A percentile compares a stretch with the other conserved stretches of the same genome.
Evolutionary conservation across 75 land plant species (phyloP).

Genomic region (Sequoiadendron giganteum): DNA sequence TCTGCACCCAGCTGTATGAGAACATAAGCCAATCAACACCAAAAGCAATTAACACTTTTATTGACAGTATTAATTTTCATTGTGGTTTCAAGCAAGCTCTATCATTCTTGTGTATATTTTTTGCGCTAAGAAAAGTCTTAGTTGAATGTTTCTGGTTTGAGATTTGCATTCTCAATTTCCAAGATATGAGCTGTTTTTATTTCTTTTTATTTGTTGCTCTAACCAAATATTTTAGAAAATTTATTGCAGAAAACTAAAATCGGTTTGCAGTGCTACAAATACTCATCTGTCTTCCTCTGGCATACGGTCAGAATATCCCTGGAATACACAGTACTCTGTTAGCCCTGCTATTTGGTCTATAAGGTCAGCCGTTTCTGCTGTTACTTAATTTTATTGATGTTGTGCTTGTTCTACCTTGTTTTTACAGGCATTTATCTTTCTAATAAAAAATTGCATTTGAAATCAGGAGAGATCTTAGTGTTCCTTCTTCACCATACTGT

Average conservation of each 20-base stretch:
- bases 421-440: background rate
- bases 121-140: background rate
- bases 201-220: background rate
- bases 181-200: background rate
- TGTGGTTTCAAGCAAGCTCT: background rate
- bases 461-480: slow-evolving; percentile 41
- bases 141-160: background rate
- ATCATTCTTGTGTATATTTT: background rate
- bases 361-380: slow-evolving; percentile 21
- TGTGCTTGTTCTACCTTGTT: slow-evolving; percentile 14
- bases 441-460: background rate
- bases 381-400: slow-evolving; percentile 23
- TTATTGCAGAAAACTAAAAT: slow-evolving; percentile 10
- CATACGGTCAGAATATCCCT: slow-evolving; percentile 28
- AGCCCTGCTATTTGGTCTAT: slow-evolving; percentile 40
- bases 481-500: slow-evolving; percentile 67
- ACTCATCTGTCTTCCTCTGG: background rate
- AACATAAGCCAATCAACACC: too few species aligned
- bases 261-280: slow-evolving; percentile 9
- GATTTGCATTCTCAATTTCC: background rate
- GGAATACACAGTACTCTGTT: slow-evolving; percentile 23
- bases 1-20: too few species aligned
- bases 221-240: background rate
- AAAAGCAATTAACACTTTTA: background rate
- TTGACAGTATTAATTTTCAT: background rate